These are phyloP conservation scores for Pleurotus eryngii DNA, from an alignment of 768 basidiomycete genomes.

Conservation along the genomic window DNA sequence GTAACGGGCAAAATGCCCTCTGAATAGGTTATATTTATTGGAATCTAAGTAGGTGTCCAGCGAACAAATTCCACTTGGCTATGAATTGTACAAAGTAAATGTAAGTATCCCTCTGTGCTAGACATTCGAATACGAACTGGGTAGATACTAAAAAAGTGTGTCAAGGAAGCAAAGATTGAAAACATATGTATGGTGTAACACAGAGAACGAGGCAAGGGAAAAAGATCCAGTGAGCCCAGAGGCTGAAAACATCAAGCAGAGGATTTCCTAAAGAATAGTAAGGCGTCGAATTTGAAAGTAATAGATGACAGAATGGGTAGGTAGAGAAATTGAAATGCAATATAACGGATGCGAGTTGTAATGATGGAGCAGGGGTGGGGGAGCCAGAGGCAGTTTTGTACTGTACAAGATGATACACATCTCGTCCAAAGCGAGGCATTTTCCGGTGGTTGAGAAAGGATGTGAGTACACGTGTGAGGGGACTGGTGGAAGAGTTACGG, in stretches of 20 bases:
- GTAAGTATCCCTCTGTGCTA: neutral
- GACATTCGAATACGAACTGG: slow-evolving; percentile 2
- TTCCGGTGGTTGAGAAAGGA: slow-evolving; percentile 12
- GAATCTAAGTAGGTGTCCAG: too few relatives aligned
- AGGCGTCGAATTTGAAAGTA: slow-evolving; percentile 1
- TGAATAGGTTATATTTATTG: too few relatives aligned
- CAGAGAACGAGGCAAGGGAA: slow-evolving; percentile 1
- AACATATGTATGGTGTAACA: neutral
- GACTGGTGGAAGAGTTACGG: neutral
- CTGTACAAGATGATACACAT: slow-evolving; percentile 24
- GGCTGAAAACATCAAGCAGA: slow-evolving; percentile 1
- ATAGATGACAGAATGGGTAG: slow-evolving; percentile 2
- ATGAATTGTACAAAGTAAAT: slow-evolving; percentile 2
- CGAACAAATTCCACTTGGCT: too few relatives aligned
- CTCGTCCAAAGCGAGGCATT: slow-evolving; percentile 36
- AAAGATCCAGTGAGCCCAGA: neutral
- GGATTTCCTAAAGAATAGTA: neutral
- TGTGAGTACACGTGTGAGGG: neutral
- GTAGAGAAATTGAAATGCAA: neutral
- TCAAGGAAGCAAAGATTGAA: neutral
- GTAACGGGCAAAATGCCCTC: too few relatives aligned
- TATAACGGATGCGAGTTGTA: neutral
- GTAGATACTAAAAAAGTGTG: neutral
- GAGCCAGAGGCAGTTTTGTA: neutral
- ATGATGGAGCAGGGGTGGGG: neutral